A percentile compares a stretch with the other conserved stretches of the same genome.
These are phyloP conservation scores for Lactifluus hygrophoroides DNA, from an alignment of 768 basidiomycete species.

Conservation along the genomic window DNA sequence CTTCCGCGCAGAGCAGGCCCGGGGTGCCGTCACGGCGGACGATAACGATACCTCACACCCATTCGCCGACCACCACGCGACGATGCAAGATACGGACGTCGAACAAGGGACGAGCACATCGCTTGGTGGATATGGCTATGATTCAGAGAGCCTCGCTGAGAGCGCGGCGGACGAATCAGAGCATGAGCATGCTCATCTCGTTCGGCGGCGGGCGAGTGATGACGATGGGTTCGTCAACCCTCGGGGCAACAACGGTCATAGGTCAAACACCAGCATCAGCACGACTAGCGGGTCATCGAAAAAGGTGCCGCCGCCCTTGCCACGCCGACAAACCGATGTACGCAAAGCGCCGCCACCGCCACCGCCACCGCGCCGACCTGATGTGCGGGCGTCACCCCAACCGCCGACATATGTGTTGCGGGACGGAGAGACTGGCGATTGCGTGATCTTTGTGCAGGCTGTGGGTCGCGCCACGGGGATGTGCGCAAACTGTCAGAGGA, in stretches of 20 bases:
- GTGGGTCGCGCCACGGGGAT: slow-evolving; percentile 55
- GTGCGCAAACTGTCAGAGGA: slow-evolving; percentile 58
- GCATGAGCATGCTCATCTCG: slow-evolving; percentile 34
- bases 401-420: slow-evolving; percentile 21
- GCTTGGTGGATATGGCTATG: slow-evolving; percentile 33
- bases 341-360: slow-evolving; percentile 26
- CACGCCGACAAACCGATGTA: slow-evolving; percentile 22
- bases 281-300: neutral
- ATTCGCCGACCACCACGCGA: slow-evolving; percentile 37
- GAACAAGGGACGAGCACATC: slow-evolving; percentile 27
- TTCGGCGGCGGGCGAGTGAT: slow-evolving; percentile 23
- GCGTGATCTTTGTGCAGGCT: slow-evolving; percentile 53
- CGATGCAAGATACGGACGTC: slow-evolving; percentile 24
- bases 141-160: slow-evolving; percentile 37
- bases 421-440: slow-evolving; percentile 36
- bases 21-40: slow-evolving; percentile 19
- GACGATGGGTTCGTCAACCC: slow-evolving; percentile 13
- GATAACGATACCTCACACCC: slow-evolving; percentile 42
- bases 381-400: slow-evolving; percentile 8
- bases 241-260: neutral
- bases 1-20: slow-evolving; percentile 34
- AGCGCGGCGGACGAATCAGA: slow-evolving; percentile 29
- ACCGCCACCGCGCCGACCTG: slow-evolving; percentile 26
- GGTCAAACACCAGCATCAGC: neutral
- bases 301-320: slow-evolving; percentile 16